Conservation (phyloP, 2,329 filamentous ascomycete species). For the Aspergillus novofumigatus region DNA sequence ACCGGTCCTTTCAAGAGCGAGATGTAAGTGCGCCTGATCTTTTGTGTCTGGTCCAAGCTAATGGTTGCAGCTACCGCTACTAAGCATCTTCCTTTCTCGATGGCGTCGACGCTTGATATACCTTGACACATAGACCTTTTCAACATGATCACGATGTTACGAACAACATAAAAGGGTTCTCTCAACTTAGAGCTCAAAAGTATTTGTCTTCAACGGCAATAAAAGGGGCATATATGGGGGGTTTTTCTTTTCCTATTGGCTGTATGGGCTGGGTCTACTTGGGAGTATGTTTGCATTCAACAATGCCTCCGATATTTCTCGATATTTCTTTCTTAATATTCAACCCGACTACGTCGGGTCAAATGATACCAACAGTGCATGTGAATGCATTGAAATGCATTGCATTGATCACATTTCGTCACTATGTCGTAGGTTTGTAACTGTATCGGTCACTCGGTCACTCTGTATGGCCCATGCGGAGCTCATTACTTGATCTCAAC, state of each 20-base stretch:
- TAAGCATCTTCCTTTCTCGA: constrained; percentile 44
- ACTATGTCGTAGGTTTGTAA: not conserved
- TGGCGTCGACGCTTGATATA: constrained; percentile 28
- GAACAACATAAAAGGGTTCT: constrained; percentile 50
- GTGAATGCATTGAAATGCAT: not conserved
- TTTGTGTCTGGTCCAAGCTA: not conserved
- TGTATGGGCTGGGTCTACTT: constrained; percentile 27
- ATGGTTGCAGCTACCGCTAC: constrained; percentile 56
- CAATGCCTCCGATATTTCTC: constrained; percentile 26
- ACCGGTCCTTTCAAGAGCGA: constrained; percentile 97
- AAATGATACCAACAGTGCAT: constrained; percentile 9
- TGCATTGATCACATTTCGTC: not conserved
- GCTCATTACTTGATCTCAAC: constrained; percentile 1
- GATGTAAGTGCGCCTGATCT: constrained; percentile 54
- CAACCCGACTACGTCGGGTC: constrained; percentile 11
- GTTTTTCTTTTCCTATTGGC: constrained; percentile 23
- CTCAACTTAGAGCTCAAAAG: constrained; percentile 45
- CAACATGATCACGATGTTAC: constrained; percentile 60
- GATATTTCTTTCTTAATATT: constrained; percentile 22
- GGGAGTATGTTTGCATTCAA: constrained; percentile 37
- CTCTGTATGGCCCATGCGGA: not conserved
- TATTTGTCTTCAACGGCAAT: constrained; percentile 61
- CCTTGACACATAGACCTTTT: constrained; percentile 41
- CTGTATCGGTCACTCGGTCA: not conserved
- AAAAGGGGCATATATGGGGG: constrained; percentile 36